Base-by-base conservation (phyloP, 805 yeast species). In the Candida taoyuanica region DNA sequence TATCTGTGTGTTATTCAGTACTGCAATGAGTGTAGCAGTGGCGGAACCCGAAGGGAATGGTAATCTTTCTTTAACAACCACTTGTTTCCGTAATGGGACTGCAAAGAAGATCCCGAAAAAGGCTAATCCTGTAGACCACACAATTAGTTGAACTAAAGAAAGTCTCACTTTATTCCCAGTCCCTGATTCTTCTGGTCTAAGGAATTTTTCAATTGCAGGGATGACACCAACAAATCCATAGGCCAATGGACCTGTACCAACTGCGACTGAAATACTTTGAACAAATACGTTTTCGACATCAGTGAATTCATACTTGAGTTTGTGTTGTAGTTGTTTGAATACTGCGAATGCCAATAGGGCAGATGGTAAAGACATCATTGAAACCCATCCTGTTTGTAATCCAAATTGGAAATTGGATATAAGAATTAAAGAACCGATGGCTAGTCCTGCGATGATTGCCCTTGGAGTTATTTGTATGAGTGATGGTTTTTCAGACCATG, bases 301-400 rank as follows among this genome's bases (percentile, higher is more conserved):
- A 0, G 93, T 76, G 52, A 78, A 76, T 1, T 79, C 78, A 26
- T 60, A 60, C 6, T 50, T 47, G 11, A 70, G 38, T 5, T 47
- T 39, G 2, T 47, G 35, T 17, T 68, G 67, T 3, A 81, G 50
- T 4, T 76, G 63, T 50, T 80, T 85, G 67, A 89, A 91, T 15
- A 84, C 65, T 1, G 96, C 83, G 58, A 78, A 89, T 0, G 95
- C 96, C 18, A 91, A 62, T 36, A 91, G 62, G 0, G 98, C 96
- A 5, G 96, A 82, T 0, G 98, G 98, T 38, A 91, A 67, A 17
- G 96, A 85, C 98, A 91, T 93, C 98, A 91, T 91, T 9, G 96
- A 87, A 5, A 93, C 96, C 98, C 98, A 91, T 2, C 98, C 98
- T 0, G 97, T 91, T 57, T 91, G 98, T 16, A 91, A 67, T 1